A percentile compares a stretch with the other conserved stretches of the same genome.
Evolutionary conservation across 352 stramenopile species (phyloP).

Genomic region (Blastocystis sp.): DNA sequence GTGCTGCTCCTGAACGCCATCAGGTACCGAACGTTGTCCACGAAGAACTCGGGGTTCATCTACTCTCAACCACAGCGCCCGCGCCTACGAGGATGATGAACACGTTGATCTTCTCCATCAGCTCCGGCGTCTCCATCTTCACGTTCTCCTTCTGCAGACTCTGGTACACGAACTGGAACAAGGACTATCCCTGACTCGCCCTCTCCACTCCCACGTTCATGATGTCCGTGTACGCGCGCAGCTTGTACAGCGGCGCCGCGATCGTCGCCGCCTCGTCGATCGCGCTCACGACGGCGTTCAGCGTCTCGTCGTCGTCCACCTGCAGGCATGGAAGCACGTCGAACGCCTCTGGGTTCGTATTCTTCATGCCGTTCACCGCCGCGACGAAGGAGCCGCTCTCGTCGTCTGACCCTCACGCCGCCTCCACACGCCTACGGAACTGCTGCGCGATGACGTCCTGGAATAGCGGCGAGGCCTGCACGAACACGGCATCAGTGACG

Average conservation of each 20-base stretch:
- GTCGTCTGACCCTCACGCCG: neutral
- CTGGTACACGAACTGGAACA: conserved; percentile 49
- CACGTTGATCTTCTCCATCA: conserved; percentile 40
- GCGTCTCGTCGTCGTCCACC: neutral
- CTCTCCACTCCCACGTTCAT: conserved; percentile 1
- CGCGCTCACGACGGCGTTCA: neutral
- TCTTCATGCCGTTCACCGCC: conserved; percentile 12
- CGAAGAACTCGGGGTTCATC: conserved; percentile 34
- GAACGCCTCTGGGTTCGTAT: neutral
- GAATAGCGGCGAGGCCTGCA: conserved; percentile 25
- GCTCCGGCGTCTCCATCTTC: conserved; percentile 32
- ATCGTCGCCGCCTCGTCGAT: neutral
- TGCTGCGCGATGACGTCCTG: neutral
- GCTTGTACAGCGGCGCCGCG: conserved; percentile 10
- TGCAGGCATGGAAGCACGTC: neutral
- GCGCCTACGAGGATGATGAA: conserved; percentile 15
- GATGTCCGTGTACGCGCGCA: conserved; percentile 4
- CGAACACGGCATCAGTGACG: conserved; percentile 40
- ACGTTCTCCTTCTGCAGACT: neutral
- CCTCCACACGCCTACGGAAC: neutral
- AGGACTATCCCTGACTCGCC: neutral
- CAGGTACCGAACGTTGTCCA: neutral
- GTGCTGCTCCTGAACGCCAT: neutral
- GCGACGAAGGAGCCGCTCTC: neutral
- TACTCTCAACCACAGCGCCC: neutral